These are phyloP conservation scores for Rhizophlyctis rosea DNA, from an alignment of 192 early-diverging fungal genomes.

Conservation along the genomic window DNA sequence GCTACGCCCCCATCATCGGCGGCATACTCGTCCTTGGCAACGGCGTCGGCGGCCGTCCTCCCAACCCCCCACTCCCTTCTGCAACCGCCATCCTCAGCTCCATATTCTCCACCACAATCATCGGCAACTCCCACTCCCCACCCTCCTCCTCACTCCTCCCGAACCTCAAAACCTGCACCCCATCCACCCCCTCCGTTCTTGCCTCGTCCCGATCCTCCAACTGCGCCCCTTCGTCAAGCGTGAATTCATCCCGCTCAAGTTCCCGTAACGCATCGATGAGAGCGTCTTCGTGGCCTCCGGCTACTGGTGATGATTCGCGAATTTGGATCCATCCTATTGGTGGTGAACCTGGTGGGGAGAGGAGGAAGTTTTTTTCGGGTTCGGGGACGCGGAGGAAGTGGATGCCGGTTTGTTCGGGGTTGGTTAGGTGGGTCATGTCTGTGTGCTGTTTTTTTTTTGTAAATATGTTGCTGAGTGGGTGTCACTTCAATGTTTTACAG, in stretches of 20 bases:
- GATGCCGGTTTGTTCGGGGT: conserved; percentile 20
- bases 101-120: conserved; percentile 28
- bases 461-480: not conserved
- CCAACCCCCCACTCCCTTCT: too few species aligned
- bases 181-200: too few species aligned
- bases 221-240: conserved; percentile 27
- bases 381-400: conserved; percentile 46
- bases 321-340: conserved; percentile 49
- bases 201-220: too few species aligned
- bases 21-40: conserved; percentile 26
- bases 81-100: not conserved
- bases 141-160: not conserved
- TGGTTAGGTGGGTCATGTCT: conserved; percentile 26
- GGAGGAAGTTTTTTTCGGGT: conserved; percentile 46
- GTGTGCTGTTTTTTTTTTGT: conserved; percentile 13
- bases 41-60: conserved; percentile 1
- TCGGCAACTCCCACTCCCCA: conserved; percentile 21
- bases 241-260: conserved; percentile 26
- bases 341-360: conserved; percentile 53
- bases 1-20: too few species aligned
- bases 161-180: too few species aligned
- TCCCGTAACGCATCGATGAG: conserved; percentile 30
- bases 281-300: conserved; percentile 40
- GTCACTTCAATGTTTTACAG: not conserved
- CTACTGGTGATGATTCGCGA: conserved; percentile 26